Percentiles rank a stretch among this genome's conserved stretches.
These are phyloP conservation scores for Dimocarpus longan DNA, from an alignment of 345 rosid genomes.

Conservation along the genomic window DNA sequence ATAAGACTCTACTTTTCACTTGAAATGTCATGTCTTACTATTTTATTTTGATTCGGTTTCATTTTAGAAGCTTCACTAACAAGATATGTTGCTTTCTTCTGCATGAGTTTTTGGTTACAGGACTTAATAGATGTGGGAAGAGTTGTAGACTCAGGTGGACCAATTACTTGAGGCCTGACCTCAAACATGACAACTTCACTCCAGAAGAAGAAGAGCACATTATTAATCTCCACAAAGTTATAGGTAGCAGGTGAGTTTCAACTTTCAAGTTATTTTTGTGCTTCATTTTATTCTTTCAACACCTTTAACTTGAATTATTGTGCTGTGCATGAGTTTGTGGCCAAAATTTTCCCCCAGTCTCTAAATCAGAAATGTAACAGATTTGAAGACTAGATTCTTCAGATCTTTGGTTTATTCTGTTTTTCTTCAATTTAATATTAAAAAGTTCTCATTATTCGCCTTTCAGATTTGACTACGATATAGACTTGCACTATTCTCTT, in stretches of 20 bases:
- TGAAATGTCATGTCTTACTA: no score
- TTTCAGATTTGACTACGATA: no score
- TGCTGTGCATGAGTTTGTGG: no score
- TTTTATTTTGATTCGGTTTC: no score
- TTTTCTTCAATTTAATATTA: no score
- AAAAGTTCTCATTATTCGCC: no score
- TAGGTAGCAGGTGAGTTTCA: conserved; percentile 80
- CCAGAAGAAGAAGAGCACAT: conserved; percentile 80
- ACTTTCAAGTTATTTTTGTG: background rate
- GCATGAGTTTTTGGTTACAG: conserved; percentile 34
- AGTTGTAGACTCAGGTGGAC: conserved; percentile 96
- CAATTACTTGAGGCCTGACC: conserved; percentile 89
- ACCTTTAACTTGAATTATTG: no score
- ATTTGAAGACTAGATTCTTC: background rate
- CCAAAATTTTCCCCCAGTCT: no score
- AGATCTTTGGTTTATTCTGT: background rate
- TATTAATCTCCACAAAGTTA: conserved; percentile 59
- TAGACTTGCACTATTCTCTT: no score
- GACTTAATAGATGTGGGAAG: conserved; percentile 86
- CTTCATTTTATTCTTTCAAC: background rate
- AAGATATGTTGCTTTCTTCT: background rate
- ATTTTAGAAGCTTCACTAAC: background rate
- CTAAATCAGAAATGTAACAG: no score
- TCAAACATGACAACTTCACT: conserved; percentile 79
- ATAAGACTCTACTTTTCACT: background rate